phyloP scores from a whole-genome alignment of 2,329 filamentous ascomycete genomes.

The Ilyonectria mors-panacis region DNA sequence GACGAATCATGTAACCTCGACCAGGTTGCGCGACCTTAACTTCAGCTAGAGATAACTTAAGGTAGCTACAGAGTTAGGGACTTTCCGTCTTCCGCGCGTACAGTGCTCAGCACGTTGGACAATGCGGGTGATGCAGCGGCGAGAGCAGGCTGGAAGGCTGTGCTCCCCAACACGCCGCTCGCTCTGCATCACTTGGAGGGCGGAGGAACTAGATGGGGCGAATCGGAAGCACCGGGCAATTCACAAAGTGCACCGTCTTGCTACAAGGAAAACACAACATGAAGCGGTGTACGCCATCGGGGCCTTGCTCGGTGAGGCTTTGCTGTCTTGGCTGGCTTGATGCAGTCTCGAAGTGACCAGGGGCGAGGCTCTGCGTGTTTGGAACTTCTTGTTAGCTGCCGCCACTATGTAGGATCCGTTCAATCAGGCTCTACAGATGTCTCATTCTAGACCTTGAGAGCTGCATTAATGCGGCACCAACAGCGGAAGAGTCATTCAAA shows the following conservation, averaged over 20 bases:
- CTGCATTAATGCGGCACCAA: constrained; percentile 6
- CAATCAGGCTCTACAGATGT: constrained; percentile 12
- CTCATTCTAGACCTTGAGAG: constrained; percentile 20
- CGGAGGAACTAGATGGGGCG: constrained; percentile 1
- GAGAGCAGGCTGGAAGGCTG: constrained; percentile 2
- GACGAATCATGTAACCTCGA: background rate
- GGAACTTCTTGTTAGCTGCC: background rate
- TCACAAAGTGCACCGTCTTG: constrained; percentile 11
- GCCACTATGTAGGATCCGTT: constrained; percentile 15
- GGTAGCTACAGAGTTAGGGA: background rate
- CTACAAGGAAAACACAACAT: background rate
- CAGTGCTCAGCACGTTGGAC: background rate
- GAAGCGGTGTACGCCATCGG: constrained; percentile 24
- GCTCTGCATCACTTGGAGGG: constrained; percentile 2
- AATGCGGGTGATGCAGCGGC: constrained; percentile 22
- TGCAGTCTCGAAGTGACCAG: background rate
- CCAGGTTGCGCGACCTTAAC: background rate
- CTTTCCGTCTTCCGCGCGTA: background rate
- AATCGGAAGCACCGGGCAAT: constrained; percentile 17
- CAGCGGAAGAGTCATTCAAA: constrained; percentile 7
- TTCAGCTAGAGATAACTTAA: constrained; percentile 1
- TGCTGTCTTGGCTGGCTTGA: background rate
- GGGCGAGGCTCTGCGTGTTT: constrained; percentile 21
- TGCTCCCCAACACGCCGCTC: constrained; percentile 10
- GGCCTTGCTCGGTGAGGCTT: constrained; percentile 13